Base-by-base conservation (phyloP, 2,329 filamentous ascomycete species). In the Zarea fungicola region DNA sequence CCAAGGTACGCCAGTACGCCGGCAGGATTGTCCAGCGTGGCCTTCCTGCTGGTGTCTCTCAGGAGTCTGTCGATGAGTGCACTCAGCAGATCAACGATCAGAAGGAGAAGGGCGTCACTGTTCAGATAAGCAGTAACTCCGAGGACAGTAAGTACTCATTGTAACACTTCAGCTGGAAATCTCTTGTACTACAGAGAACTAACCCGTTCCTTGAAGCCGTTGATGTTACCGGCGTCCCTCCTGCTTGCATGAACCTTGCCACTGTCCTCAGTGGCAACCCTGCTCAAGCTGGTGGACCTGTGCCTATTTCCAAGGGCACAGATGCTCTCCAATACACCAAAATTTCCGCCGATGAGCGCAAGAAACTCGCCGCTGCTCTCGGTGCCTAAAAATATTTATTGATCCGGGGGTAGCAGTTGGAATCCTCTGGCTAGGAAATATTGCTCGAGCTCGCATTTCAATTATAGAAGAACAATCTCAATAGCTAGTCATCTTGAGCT, bases 241-340 rank as follows among this genome's bases (percentile, higher is more conserved):
- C 42, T 18, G 42, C 42, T 23, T 44, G 42, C 42, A 44, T 44
- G 42, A 44, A 34, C 42, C 42, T 44, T 16, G 42, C 42, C n/a
- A 44, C 29, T 19, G 42, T 44, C 11, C 42, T 44, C 26, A 21
- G 26, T 32, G 42, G 26, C 29, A 18, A 44, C 42, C 42, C 42
- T 16, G 26, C 42, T 21, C 26, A 44, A 28, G 25, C 14, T 19
- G 42, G 42, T 28, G 26, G 29, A 26, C 42, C 42, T 6, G 26
- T 44, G 9, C 42, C 42, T 16, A 34, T 44, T 14, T 28, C 42
- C 19, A 44, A 34, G 42, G 42, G 42, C 29, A 18, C 16, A 3
- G 42, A 44, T 18, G 18, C 13, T n/a, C 42, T 44, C 29, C 26
- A 44, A 28, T 44, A 44, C 42, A 14, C 5, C 5, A 18, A 18